Conservation (phyloP, 2,329 filamentous ascomycete genomes). For the Sporothrix mexicana region DNA sequence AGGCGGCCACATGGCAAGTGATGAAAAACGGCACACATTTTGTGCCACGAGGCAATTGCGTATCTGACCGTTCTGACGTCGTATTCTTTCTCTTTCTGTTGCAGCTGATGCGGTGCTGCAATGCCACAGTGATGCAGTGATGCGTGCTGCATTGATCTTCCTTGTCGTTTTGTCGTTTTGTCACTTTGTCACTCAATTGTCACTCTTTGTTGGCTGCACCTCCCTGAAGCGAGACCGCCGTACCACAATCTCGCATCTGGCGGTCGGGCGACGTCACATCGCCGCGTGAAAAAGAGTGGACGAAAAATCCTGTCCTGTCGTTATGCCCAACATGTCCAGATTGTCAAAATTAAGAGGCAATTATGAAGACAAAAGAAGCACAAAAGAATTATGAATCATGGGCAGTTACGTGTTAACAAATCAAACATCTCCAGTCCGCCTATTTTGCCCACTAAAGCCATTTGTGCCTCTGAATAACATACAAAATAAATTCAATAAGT, state of each 20-base stretch:
- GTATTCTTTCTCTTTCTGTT: not conserved
- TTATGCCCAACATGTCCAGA: not conserved
- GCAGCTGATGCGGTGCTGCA: not conserved
- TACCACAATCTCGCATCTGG: not conserved
- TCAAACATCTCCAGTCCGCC: not conserved
- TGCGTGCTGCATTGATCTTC: not conserved
- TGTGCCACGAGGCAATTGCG: slow-evolving; percentile 18
- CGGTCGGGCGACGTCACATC: slow-evolving; percentile 9
- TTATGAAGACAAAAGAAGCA: too few relatives aligned
- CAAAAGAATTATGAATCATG: too few relatives aligned
- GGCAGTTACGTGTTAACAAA: not conserved
- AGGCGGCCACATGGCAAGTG: slow-evolving; percentile 15
- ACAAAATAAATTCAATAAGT: too few relatives aligned
- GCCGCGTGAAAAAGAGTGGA: not conserved
- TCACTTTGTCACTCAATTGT: too few relatives aligned
- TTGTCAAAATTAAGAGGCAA: not conserved
- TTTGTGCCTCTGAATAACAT: not conserved
- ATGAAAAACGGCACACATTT: not conserved
- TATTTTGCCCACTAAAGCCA: not conserved
- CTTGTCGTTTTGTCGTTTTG: too few relatives aligned
- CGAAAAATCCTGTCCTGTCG: too few relatives aligned
- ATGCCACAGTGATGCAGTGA: not conserved
- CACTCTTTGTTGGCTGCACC: not conserved
- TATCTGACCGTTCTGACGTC: not conserved
- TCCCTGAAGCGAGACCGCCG: slow-evolving; percentile 6